Base-by-base conservation (phyloP, 768 basidiomycete genomes). In the Lentinula edodes region DNA sequence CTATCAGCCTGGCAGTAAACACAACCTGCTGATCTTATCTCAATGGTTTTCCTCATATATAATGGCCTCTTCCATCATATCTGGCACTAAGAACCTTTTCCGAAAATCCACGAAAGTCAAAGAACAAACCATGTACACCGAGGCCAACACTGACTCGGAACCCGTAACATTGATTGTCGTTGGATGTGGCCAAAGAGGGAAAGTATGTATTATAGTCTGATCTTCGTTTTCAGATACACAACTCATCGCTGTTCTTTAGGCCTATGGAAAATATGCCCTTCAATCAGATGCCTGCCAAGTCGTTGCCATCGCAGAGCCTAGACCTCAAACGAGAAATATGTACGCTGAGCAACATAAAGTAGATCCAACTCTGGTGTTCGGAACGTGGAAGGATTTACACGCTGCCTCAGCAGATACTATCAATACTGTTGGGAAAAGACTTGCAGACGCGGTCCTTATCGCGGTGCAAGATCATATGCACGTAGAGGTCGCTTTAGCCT, bases 301-400 rank as follows among this genome's bases (percentile, higher is more conserved):
- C 45, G 88, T 94, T 16, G 87, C 93, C 20, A 89, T 95, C 61
- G 92, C 91, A 15, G 93, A 95, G 64, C 93, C 93, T 2, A 84
- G 91, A 18, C 78, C 80, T 4, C 81, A 85, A 61, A 87, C 91
- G 1, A 84, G 82, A 55, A 70, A 76, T 41, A 71, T 76, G 61
- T 87, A 92, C 65, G 83, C 86, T 6, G 70, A 78, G 16, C 69
- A 74, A 0, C 82, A 92, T 67, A 72, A 76, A 0, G 73, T 95
- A 61, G 87, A 93, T 62, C 67, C 75, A n/a, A 84, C 86, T 1
- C 84, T 88, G 42, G 83, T 87, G 45, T 95, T 93, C 68, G 69
- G 75, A 13, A 79, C 84, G 9, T 94, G 89, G 88, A 75, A 86
- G 54, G 88, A 89, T 38, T 80, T 95, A 23, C 77, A 82, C 52